Conservation (phyloP, 2,329 filamentous ascomycete species). For the Colletotrichum truncatum region DNA sequence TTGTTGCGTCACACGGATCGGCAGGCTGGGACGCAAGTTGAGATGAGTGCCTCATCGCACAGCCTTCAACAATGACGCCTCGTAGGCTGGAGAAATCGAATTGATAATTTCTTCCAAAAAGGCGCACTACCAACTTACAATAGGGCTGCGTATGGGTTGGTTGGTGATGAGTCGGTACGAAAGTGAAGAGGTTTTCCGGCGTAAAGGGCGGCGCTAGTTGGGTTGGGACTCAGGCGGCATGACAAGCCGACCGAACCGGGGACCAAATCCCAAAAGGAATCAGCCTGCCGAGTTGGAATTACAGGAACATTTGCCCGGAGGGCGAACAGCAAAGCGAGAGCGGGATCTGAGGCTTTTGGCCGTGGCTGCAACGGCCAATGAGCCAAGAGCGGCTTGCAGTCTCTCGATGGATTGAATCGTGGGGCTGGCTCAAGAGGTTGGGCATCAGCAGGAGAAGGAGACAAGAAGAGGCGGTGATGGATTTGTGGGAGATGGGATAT, state of each 20-base stretch:
- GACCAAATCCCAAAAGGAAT: slow-evolving; percentile 7
- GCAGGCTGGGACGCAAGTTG: neutral
- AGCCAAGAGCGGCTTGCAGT: neutral
- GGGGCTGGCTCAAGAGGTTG: slow-evolving; percentile 8
- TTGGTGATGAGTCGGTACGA: neutral
- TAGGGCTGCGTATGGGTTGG: too few species aligned
- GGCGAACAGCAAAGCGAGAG: slow-evolving; percentile 17
- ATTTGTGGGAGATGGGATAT: slow-evolving; percentile 1
- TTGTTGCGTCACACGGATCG: slow-evolving; percentile 4
- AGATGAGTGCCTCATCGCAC: neutral
- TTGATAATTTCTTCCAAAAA: neutral
- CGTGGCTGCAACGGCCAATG: slow-evolving; percentile 7
- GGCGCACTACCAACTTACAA: too few species aligned
- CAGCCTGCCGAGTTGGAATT: slow-evolving; percentile 10
- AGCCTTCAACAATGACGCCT: neutral
- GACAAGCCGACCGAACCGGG: neutral
- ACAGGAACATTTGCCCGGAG: neutral
- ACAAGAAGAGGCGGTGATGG: slow-evolving; percentile 21
- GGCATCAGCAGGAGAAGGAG: slow-evolving; percentile 20
- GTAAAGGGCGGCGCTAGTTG: neutral
- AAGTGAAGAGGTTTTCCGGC: neutral
- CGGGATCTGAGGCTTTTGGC: neutral
- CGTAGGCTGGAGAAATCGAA: neutral
- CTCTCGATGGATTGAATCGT: slow-evolving; percentile 3
- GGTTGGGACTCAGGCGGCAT: neutral